Conservation (phyloP, 1,284 basidiomycete species). For the Moniliella sp. region DNA sequence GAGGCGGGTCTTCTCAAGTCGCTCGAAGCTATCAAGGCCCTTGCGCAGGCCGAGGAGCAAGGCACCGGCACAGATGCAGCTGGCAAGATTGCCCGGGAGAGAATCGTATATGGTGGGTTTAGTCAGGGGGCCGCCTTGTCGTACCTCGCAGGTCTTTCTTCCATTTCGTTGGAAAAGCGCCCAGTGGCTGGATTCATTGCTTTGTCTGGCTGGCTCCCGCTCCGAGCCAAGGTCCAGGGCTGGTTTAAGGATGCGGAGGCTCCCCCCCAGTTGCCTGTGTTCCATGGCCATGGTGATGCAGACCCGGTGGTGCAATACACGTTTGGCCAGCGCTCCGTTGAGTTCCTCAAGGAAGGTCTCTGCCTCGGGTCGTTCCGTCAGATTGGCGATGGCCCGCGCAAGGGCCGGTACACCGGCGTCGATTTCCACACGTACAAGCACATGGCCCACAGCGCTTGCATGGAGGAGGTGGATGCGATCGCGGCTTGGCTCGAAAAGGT, state of each 20-base stretch:
- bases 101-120: conserved; percentile 17
- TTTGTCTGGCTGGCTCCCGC: conserved; percentile 27
- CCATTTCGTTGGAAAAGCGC: conserved; percentile 2
- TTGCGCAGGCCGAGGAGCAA: conserved; percentile 18
- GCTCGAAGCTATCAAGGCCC: conserved; percentile 12
- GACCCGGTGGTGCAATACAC: conserved; percentile 24
- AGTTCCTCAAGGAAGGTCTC: conserved; percentile 10
- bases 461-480: conserved; percentile 9
- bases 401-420: conserved; percentile 4
- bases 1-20: conserved; percentile 24
- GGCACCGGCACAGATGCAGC: no score
- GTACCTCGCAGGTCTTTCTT: conserved; percentile 18
- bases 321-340: conserved; percentile 13
- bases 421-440: conserved; percentile 16
- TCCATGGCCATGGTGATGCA: conserved; percentile 23
- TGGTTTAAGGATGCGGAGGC: conserved; percentile 4
- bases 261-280: conserved; percentile 10
- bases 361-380: conserved; percentile 6
- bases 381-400: background rate
- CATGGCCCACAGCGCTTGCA: conserved; percentile 29
- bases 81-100: conserved; percentile 8
- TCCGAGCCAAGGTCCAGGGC: conserved; percentile 15
- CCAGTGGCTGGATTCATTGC: conserved; percentile 20
- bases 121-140: conserved; percentile 26
- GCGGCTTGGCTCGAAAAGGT: background rate